Evolutionary conservation across 192 early-diverging fungal genomes (phyloP), one percentile per base, ranked within the genome.

Genomic region (Backusella luteola): DNA sequence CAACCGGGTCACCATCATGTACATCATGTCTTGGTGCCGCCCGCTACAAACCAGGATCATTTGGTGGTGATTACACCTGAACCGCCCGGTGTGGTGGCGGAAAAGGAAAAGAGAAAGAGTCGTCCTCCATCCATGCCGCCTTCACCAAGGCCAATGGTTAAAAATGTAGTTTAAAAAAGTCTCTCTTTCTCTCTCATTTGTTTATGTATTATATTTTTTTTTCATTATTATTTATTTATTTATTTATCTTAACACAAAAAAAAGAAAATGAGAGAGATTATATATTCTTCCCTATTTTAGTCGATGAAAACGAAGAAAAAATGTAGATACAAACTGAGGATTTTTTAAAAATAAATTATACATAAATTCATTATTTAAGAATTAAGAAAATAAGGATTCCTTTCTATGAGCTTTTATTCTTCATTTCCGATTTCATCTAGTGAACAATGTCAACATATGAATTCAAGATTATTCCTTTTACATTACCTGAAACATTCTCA

Each of bases 31-130:
- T n/a, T 83, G 52, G 69, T 71, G 4, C 7, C 38, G 11, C 70
- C 76, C 17, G 6, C n/a, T 6, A 6, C 46, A 49, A 17, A n/a
- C 15, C 75, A 66, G 21, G 41, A 80, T 21, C 74, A 80, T 76
- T 49, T 77, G 17, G 79, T 80, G 12, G 69, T 76, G 7, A 63
- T 80, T n/a, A 76, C 79, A n/a, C 70, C 46, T 29, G 79, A 80
- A 63, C 74, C 79, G 1, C 79, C 79, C 34, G 79, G 79, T 12
- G 75, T 67, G 23, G 70, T 80, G 3, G 79, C 79, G 32, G 79
- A 80, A 26, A 80, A 80, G 34, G 79, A 80, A 44, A 80, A 80
- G 41, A 75, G 75, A 34, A 80, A 80, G 39, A 69, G 74, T 44
- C 69, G 21, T 12, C 53, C 53, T 59, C 53, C 53, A 12, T 49